Base-by-base conservation (phyloP, 352 stramenopile genomes). In the Pythium brachiatum region DNA sequence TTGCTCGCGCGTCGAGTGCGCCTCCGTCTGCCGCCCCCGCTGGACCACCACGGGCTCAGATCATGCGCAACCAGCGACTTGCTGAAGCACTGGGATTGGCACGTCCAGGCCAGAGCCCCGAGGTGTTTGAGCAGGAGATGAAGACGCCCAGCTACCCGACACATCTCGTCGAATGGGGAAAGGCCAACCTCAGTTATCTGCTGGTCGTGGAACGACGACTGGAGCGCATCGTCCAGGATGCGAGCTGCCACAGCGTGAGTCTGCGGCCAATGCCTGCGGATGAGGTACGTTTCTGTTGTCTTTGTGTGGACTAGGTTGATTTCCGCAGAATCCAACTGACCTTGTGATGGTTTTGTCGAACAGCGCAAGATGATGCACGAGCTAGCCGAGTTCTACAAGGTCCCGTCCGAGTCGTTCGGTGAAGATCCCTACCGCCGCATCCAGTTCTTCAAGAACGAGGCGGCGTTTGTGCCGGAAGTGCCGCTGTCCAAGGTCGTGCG, bases 101-200 rank as follows among this genome's bases (percentile, higher is more conserved):
- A 27, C 68, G 75, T 38, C 75, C 75, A 26, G 78, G 74, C 21
- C 72, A 76, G 11, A 64, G 68, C 34, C 61, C 73, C 8, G 76
- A 79, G 0, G 76, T 76, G 18, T 89, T 94, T 62, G 82, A 90
- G 58, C 73, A 89, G 29, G 85, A 94, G 56, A 81, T 94, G 76
- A 82, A 88, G 62, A 85, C 75, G 7, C 83, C 83, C 1, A 81
- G 62, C 48, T 94, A 90, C 57, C 62, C 79, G 2, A 59, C 80
- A 36, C 66, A 88, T 9, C 55, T 94, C 25, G 71, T 92, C 20
- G 71, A 86, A 1, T 94, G 85, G 85, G 85, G 72, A 13, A 91
- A 91, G 47, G 68, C 70, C 0, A 94, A 94, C 54, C 64, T 71
- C 11, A 81, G 82, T 23, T 92, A 91, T 39, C 60, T 94, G 12